phyloP scores from a whole-genome alignment of 805 yeast genomes.

The Lipomyces spencermartinsiae region DNA sequence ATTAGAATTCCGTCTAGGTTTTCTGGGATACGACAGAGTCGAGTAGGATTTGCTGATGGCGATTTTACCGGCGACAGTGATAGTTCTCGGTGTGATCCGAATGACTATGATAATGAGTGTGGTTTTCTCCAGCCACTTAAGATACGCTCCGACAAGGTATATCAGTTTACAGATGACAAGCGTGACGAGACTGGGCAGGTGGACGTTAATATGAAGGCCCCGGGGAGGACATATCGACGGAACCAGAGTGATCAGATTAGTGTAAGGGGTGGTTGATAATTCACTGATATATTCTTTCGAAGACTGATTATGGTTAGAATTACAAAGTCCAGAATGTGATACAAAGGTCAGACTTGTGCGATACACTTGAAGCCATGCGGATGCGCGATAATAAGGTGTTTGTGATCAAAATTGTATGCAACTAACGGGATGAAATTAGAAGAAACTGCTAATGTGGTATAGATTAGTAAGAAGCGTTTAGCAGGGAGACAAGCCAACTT shows the following conservation, averaged over 20 bases:
- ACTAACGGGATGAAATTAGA: background rate
- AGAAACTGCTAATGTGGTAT: background rate
- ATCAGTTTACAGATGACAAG: background rate
- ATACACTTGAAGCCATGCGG: constrained; percentile 6
- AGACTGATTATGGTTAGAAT: constrained; percentile 2
- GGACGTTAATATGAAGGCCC: background rate
- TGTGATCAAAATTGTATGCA: constrained; percentile 2
- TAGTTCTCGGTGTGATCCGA: background rate
- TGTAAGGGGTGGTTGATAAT: background rate
- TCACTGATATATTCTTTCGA: background rate
- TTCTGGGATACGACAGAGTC: background rate
- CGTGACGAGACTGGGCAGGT: background rate
- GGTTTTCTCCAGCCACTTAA: background rate
- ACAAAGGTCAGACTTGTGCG: background rate
- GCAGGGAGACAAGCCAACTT: background rate
- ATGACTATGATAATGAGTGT: background rate
- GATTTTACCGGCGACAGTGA: background rate
- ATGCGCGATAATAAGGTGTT: constrained; percentile 2
- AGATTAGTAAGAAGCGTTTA: background rate
- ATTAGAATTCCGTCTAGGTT: background rate
- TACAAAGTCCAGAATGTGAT: background rate
- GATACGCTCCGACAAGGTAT: background rate
- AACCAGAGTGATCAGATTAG: constrained; percentile 16
- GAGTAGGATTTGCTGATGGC: background rate
- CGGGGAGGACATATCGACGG: background rate